Conservation (phyloP, 345 rosid genomes). For the Psidium friedrichsthalianum region DNA sequence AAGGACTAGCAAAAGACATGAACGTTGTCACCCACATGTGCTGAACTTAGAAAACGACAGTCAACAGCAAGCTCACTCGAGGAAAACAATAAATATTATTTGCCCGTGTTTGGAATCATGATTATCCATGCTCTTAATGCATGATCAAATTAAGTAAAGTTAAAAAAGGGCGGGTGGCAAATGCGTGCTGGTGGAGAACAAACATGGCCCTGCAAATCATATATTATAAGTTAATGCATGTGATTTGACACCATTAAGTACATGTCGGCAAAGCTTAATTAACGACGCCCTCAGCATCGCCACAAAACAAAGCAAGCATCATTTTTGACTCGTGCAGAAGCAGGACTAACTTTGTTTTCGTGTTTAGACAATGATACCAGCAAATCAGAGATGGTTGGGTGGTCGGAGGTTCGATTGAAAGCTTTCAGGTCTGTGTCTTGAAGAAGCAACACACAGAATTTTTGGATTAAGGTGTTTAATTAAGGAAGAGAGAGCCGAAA, state of each 20-base stretch:
- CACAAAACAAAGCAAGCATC: background rate
- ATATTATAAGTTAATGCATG: background rate
- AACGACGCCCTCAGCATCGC: background rate
- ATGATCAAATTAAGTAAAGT: background rate
- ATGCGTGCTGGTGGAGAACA: background rate
- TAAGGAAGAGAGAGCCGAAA: background rate
- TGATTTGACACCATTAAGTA: slow-evolving; percentile 27
- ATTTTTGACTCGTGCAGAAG: background rate
- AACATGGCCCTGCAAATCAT: slow-evolving; percentile 1
- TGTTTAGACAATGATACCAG: slow-evolving; percentile 4
- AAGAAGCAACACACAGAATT: background rate
- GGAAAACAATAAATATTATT: background rate
- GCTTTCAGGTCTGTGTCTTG: background rate
- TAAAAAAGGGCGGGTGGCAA: background rate
- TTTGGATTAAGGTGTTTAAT: background rate
- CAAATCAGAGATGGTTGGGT: slow-evolving; percentile 2
- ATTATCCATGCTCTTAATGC: background rate
- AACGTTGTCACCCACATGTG: slow-evolving; percentile 4
- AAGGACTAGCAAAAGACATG: background rate
- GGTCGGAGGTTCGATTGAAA: background rate
- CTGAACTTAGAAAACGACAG: background rate
- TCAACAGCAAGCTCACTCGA: background rate
- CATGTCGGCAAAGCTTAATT: slow-evolving; percentile 20
- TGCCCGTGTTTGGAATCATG: background rate
- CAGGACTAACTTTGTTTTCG: background rate